Evolutionary conservation across 2,329 filamentous ascomycete species (phyloP), one percentile per base, ranked within the genome.

Genomic region (Neocucurbitaria cava): DNA sequence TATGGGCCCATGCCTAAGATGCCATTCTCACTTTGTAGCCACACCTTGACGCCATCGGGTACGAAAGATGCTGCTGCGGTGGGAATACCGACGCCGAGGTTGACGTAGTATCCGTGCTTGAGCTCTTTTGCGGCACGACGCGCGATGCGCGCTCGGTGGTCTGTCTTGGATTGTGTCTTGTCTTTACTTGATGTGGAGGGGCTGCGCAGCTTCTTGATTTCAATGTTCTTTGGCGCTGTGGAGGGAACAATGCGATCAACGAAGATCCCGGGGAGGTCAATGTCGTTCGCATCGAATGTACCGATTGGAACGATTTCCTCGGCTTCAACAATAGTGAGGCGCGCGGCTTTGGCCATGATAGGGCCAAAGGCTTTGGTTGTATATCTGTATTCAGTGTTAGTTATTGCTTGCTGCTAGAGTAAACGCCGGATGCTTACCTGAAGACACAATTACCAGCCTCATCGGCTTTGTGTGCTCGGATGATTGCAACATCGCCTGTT

Each of bases 41-140:
- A 77, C 2, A 81, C 92, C 74, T 94, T 89, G 18, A 66, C 66
- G 7, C 59, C 64, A 2, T 63, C 48, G 3, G 71, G 71, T 1
- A 96, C 90, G 69, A 94, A 96, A 51, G 85, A 88, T 1, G 92
- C 91, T 1, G 92, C 92, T 46, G 95, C 84, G 86, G 95, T 96
- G 45, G 92, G 92, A 87, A 96, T 96, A 54, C 92, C 92, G 64
- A 96, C 96, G 55, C 92, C 92, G 51, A 96, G 78, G 77, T 96
- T 96, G 64, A 91, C 92, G 75, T 96, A 96, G 90, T 94, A 95
- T 77, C 92, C 92, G 76, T 96, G 92, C 83, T 94, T 91, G 81
- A 96, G 94, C 79, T 96, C 92, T 81, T 93, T 94, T 46, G 92
- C 91, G 0, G 92, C 92, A 53, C 92, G 85, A 54, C 85, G 85